Conservation (phyloP, 768 basidiomycete species). For the Suillus hirtellus region DNA sequence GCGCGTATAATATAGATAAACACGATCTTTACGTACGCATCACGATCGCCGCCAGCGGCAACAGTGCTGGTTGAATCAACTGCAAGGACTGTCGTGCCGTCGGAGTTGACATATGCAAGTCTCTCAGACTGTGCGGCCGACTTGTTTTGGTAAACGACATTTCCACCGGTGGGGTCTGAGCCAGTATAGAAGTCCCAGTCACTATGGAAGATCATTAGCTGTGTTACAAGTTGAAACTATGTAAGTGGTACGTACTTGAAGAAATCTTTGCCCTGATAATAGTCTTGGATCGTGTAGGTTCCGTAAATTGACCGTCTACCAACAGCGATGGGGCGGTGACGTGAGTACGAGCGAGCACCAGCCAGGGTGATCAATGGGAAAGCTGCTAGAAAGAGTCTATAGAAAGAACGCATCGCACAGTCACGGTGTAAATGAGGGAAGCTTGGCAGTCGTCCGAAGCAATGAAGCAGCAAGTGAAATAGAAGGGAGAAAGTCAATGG, state of each 20-base stretch:
- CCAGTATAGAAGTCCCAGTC: constrained; percentile 66
- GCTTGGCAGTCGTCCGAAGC: neutral
- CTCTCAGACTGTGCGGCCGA: constrained; percentile 48
- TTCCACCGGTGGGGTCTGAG: constrained; percentile 71
- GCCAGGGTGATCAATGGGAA: constrained; percentile 38
- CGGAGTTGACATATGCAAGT: constrained; percentile 63
- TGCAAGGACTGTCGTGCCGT: constrained; percentile 57
- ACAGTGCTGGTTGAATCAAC: constrained; percentile 60
- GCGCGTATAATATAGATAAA: neutral
- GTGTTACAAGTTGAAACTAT: neutral
- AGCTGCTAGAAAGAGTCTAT: constrained; percentile 30
- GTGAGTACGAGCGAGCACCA: constrained; percentile 31
- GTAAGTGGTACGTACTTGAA: constrained; percentile 46
- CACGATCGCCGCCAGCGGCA: constrained; percentile 52
- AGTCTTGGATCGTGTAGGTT: constrained; percentile 39
- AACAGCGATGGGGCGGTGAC: constrained; percentile 27
- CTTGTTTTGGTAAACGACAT: constrained; percentile 57
- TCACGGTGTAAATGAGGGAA: neutral
- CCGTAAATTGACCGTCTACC: constrained; percentile 19
- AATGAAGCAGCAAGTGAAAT: neutral
- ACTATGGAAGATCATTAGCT: constrained; percentile 33
- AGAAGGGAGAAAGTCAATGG: neutral
- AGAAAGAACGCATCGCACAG: constrained; percentile 33
- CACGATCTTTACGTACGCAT: constrained; percentile 37
- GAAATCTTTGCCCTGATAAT: constrained; percentile 54